Evolutionary conservation across 2,329 filamentous ascomycete species (phyloP).

Genomic region (Neonectria hederae): DNA sequence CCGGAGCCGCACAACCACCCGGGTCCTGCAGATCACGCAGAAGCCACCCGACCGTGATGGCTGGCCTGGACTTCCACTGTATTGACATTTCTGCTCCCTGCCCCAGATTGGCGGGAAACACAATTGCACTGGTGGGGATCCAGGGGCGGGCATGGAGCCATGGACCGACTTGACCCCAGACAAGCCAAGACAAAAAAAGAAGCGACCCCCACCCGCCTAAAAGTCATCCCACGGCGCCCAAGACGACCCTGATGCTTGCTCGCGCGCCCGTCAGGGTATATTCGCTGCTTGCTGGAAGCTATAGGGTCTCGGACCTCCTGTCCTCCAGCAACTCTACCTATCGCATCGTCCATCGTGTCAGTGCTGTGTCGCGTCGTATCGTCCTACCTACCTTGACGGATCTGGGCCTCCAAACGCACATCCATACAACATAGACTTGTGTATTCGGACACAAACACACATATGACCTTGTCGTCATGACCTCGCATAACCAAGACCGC

Average conservation of each 20-base stretch:
- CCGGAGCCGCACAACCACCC: slow-evolving; percentile 24
- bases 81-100: neutral
- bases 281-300: neutral
- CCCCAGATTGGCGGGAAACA: slow-evolving; percentile 18
- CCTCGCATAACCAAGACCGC: neutral
- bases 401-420: neutral
- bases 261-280: neutral
- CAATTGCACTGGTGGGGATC: slow-evolving; percentile 1
- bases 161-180: slow-evolving; percentile 8
- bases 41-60: slow-evolving; percentile 11
- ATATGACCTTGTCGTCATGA: neutral
- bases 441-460: too few relatives aligned
- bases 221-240: slow-evolving; percentile 18
- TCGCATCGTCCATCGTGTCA: slow-evolving; percentile 17
- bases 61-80: neutral
- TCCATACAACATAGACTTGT: neutral
- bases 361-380: slow-evolving; percentile 11
- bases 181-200: slow-evolving; percentile 2
- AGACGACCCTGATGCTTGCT: slow-evolving; percentile 12
- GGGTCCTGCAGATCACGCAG: slow-evolving; percentile 21
- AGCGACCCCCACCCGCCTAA: slow-evolving; percentile 18
- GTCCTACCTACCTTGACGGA: slow-evolving; percentile 2
- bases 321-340: slow-evolving; percentile 3
- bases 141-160: slow-evolving; percentile 3
- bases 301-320: slow-evolving; percentile 8